Percentiles rank a stretch among this genome's conserved stretches.
phyloP scores from a whole-genome alignment of 768 basidiomycete species.

The Hortiboletus flavorubellus region DNA sequence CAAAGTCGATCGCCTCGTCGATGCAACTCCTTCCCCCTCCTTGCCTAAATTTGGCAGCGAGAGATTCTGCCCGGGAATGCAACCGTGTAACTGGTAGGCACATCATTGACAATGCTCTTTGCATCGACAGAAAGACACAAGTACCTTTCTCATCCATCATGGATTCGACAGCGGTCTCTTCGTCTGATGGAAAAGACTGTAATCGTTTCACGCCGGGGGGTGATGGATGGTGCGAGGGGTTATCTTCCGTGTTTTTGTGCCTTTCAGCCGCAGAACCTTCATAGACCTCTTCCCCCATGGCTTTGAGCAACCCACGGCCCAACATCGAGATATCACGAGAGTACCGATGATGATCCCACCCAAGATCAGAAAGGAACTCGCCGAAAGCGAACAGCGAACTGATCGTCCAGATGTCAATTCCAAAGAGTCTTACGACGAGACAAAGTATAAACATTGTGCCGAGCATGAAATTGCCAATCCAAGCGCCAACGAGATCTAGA shows the following conservation, averaged over 20 bases:
- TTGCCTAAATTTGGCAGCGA: too few species aligned
- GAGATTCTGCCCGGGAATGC: too few species aligned
- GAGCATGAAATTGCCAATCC: slow-evolving; percentile 68
- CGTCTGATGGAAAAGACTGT: slow-evolving; percentile 1
- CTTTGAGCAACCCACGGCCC: not conserved
- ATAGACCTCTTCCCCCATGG: not conserved
- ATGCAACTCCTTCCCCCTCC: too few species aligned
- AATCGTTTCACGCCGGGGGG: not conserved
- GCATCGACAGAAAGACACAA: too few species aligned
- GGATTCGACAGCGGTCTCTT: not conserved
- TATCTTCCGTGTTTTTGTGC: not conserved
- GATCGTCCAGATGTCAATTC: slow-evolving; percentile 81
- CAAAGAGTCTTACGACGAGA: slow-evolving; percentile 71
- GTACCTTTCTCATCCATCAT: too few species aligned
- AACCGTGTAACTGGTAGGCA: too few species aligned
- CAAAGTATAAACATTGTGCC: slow-evolving; percentile 65
- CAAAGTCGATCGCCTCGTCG: too few species aligned
- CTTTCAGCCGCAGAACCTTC: not conserved
- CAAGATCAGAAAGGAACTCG: slow-evolving; percentile 67
- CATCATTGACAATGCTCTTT: too few species aligned
- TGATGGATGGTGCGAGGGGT: not conserved
- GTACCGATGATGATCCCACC: slow-evolving; percentile 53
- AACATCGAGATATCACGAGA: slow-evolving; percentile 22
- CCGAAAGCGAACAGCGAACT: slow-evolving; percentile 74
- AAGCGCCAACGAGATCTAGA: slow-evolving; percentile 68